Percentiles rank a stretch among this genome's conserved stretches.
These are phyloP conservation scores for Geum urbanum DNA, from an alignment of 306 rosid genomes.

Conservation along the genomic window DNA sequence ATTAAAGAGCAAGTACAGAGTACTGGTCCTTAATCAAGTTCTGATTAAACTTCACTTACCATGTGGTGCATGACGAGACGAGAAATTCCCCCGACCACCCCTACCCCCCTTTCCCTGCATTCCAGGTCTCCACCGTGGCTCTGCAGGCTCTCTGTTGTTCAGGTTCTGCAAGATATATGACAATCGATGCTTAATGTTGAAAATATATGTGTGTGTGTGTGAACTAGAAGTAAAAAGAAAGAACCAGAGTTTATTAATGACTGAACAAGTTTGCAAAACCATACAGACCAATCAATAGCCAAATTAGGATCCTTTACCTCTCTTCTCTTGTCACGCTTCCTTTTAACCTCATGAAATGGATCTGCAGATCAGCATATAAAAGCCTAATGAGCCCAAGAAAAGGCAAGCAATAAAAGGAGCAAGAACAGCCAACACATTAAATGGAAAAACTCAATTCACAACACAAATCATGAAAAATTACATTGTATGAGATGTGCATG, in stretches of 20 bases:
- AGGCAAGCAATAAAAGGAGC: conserved; percentile 16
- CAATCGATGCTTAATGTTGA: conserved; percentile 2
- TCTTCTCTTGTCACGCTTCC: conserved; percentile 76
- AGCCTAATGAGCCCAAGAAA: neutral
- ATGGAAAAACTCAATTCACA: neutral
- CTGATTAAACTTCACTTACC: conserved; percentile 45
- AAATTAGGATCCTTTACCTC: conserved; percentile 55
- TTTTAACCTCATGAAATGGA: conserved; percentile 87
- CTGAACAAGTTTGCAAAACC: neutral
- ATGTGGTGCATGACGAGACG: conserved; percentile 51
- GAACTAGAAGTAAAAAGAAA: neutral
- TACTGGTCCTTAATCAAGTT: conserved; percentile 17
- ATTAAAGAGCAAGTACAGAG: conserved; percentile 6
- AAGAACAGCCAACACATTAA: neutral
- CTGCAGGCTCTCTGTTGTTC: conserved; percentile 67
- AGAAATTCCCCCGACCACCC: conserved; percentile 65
- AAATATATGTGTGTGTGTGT: too few relatives aligned
- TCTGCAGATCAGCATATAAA: conserved; percentile 44
- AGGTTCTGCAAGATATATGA: conserved; percentile 54
- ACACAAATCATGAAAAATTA: neutral
- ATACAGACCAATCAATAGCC: neutral
- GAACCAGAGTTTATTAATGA: neutral
- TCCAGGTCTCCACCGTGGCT: conserved; percentile 70
- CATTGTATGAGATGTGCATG: neutral
- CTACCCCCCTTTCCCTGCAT: conserved; percentile 72